These are phyloP conservation scores for Fistulinella staudtii DNA, from an alignment of 1,284 basidiomycete species.

Conservation along the genomic window DNA sequence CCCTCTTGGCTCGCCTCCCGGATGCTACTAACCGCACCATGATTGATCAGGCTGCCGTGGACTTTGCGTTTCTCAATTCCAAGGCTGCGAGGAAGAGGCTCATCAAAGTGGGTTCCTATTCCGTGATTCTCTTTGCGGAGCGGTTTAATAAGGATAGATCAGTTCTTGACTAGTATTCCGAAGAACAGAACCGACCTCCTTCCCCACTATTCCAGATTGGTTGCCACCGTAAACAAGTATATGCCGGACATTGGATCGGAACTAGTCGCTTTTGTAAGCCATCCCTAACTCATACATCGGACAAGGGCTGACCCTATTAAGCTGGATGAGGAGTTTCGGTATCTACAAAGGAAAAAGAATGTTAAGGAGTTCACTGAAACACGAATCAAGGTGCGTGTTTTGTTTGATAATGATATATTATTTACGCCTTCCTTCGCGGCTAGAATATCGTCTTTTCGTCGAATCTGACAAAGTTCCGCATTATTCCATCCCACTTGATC, in stretches of 20 bases:
- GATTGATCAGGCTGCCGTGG: conserved; percentile 92
- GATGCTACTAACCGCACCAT: conserved; percentile 90
- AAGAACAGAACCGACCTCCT: conserved; percentile 89
- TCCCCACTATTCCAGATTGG: conserved; percentile 89
- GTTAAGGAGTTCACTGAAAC: conserved; percentile 85
- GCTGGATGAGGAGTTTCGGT: conserved; percentile 96
- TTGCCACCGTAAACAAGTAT: conserved; percentile 85
- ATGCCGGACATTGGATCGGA: conserved; percentile 92
- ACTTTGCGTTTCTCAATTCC: conserved; percentile 95
- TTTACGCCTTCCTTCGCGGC: background rate
- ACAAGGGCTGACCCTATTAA: conserved; percentile 34
- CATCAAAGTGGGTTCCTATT: conserved; percentile 59
- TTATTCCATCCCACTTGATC: conserved; percentile 91
- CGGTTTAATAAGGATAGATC: conserved; percentile 12
- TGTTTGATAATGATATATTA: background rate
- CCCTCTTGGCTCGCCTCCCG: conserved; percentile 88
- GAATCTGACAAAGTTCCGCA: conserved; percentile 91
- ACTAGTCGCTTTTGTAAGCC: conserved; percentile 71
- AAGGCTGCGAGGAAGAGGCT: conserved; percentile 92
- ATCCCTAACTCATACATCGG: background rate
- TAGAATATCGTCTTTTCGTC: conserved; percentile 89
- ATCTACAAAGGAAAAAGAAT: conserved; percentile 92
- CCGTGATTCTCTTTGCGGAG: background rate
- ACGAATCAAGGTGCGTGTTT: conserved; percentile 66
- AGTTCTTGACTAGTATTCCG: conserved; percentile 85